Evolutionary conservation across 2,329 filamentous ascomycete species (phyloP).

Genomic region (Fusarium beomiforme): DNA sequence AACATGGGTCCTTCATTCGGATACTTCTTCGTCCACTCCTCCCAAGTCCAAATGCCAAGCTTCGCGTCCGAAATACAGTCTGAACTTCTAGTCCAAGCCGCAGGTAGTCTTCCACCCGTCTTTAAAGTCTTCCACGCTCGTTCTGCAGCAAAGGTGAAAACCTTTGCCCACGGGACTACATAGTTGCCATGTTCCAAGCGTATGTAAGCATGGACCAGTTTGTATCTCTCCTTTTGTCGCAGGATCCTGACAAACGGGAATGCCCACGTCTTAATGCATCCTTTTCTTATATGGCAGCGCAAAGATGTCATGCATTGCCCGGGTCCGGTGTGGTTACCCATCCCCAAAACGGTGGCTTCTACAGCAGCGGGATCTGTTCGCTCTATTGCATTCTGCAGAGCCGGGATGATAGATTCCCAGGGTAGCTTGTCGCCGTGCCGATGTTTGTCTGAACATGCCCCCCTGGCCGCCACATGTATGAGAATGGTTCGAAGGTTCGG

Average conservation of each 20-base stretch:
- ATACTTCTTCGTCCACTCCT: background rate
- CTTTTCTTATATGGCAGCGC: background rate
- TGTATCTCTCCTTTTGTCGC: background rate
- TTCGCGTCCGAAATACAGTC: background rate
- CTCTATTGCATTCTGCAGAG: background rate
- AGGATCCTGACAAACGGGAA: background rate
- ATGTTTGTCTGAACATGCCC: background rate
- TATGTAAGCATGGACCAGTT: background rate
- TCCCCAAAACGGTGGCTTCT: background rate
- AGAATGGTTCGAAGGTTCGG: background rate
- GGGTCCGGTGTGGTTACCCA: background rate
- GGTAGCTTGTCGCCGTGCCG: fast-evolving
- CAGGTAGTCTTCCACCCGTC: background rate
- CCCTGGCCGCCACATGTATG: background rate
- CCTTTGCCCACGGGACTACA: no score
- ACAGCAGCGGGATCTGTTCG: background rate
- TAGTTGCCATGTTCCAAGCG: background rate
- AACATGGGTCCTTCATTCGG: background rate
- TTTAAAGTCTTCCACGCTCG: background rate
- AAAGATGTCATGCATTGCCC: no score
- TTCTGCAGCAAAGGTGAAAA: background rate
- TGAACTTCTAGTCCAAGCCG: no score
- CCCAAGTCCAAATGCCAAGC: background rate
- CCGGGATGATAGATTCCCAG: background rate
- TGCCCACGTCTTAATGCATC: background rate